Percentiles rank a stretch among this genome's conserved stretches.
These are phyloP conservation scores for Neostapfia colusana DNA, from an alignment of 176 grass and related monocot species.

Conservation along the genomic window DNA sequence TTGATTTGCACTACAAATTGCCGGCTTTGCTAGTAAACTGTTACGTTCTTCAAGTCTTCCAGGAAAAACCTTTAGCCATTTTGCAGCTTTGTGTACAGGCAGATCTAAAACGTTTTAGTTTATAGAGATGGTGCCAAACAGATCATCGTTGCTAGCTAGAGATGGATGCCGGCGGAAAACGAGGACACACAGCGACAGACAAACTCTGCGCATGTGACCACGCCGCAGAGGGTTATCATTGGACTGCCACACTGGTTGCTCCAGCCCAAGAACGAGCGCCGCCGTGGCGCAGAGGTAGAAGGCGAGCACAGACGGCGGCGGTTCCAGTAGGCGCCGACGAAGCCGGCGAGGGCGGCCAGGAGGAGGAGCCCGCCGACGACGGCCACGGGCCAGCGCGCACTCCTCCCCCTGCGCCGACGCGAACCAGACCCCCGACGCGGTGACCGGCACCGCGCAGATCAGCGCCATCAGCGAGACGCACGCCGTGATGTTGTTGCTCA, in stretches of 20 bases:
- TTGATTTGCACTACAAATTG: too few relatives aligned
- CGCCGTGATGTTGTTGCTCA: slow-evolving; percentile 97
- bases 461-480: slow-evolving; percentile 70
- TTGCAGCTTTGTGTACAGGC: neutral
- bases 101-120: neutral
- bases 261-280: too few relatives aligned
- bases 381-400: slow-evolving; percentile 85
- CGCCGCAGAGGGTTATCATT: too few relatives aligned
- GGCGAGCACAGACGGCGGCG: slow-evolving; percentile 69
- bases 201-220: too few relatives aligned
- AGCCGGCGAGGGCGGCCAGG: slow-evolving; percentile 72
- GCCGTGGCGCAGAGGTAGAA: slow-evolving; percentile 95
- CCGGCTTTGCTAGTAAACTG: too few relatives aligned
- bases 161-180: too few relatives aligned
- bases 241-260: too few relatives aligned
- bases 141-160: too few relatives aligned
- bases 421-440: slow-evolving; percentile 78
- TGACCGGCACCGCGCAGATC: slow-evolving; percentile 82
- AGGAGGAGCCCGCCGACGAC: slow-evolving; percentile 81
- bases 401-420: slow-evolving; percentile 75
- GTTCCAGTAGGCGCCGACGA: slow-evolving; percentile 93
- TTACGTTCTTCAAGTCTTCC: too few relatives aligned
- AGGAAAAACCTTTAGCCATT: neutral
- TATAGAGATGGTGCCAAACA: too few relatives aligned
- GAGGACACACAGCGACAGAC: too few relatives aligned